Base-by-base conservation (phyloP, 768 basidiomycete genomes). In the Termitomyces sp. region DNA sequence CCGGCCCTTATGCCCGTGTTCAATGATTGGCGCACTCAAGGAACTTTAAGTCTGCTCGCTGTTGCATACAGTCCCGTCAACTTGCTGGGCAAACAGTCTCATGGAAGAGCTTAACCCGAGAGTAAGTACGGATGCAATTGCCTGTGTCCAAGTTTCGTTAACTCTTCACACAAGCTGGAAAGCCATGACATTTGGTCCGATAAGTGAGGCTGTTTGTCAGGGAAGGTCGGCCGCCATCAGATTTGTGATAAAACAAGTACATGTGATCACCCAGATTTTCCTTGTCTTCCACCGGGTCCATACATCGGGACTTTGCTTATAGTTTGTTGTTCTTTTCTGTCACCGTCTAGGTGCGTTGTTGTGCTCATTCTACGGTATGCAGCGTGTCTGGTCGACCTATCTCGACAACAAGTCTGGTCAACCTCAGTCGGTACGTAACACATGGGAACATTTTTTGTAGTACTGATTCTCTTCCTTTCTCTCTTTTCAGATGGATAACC, bases 371-470 rank as follows among this genome's bases (percentile, higher is more conserved):
- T 21, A 45, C 32, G 28, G 17, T 30, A 81, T 81, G 79, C 76
- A 82, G 61, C 73, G 78, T 27, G 70, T 79, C 52, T 82, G 81
- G 80, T 80, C 79, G 28, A 76, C 74, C 10, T 83, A 82, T 63
- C 74, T 81, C 17, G 74, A 75, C 63, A 55, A 41, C 17, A 17
- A 35, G 45, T 49, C 51, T 40, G 46, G 23, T 5, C 25, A 59
- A 46, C 59, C 56, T 14, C 53, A 58, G 48, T 57, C 62, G 58
- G 68, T 66, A 63, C 55, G 59, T 64, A 44, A 58, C 54, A 25
- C 30, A 54, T 61, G 56, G 48, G 52, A 55, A 46, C 27, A 57
- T 57, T 39, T 59, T 56, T 41, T 43, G 45, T 57, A 34, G n/a
- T 47, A 54, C n/a, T 55, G 47, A 58, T 53, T 21, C 17, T 46